phyloP scores from a whole-genome alignment of 306 rosid genomes.

The Cucumis cinereus region DNA sequence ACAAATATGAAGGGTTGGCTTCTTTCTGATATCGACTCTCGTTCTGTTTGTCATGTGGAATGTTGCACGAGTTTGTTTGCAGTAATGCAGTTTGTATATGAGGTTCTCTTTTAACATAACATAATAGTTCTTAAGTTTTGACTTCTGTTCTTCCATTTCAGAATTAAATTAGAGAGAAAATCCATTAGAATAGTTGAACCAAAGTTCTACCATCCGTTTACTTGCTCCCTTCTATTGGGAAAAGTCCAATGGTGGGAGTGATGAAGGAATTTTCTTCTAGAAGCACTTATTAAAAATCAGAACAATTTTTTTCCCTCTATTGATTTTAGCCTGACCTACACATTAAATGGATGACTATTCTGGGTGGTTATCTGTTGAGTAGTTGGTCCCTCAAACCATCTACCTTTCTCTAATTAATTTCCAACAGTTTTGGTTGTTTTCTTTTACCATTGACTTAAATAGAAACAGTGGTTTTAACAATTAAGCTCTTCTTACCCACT shows the following conservation, averaged over 20 bases:
- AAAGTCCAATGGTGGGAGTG: not conserved
- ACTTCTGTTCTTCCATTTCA: not conserved
- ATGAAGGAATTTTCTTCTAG: not conserved
- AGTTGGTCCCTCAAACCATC: not conserved
- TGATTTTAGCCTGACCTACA: not conserved
- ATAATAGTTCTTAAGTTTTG: not conserved
- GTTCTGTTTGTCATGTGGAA: not conserved
- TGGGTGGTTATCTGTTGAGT: not conserved
- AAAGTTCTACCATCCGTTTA: not conserved
- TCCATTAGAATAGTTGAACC: not conserved
- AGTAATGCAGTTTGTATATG: constrained; percentile 5
- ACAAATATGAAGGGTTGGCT: constrained; percentile 9
- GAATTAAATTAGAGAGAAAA: not conserved
- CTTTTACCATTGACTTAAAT: not conserved
- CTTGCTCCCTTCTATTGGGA: not conserved
- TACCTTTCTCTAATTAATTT: not conserved
- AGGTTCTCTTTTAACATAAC: not conserved
- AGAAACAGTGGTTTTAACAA: not conserved
- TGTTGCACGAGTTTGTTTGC: not conserved
- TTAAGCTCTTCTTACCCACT: not conserved
- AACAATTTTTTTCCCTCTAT: not conserved
- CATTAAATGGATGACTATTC: not conserved
- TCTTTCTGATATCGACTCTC: constrained; percentile 3
- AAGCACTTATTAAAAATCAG: not conserved
- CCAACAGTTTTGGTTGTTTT: not conserved